Percentiles rank a stretch among this genome's conserved stretches.
Conservation (phyloP, 257 asterid species). For the Voacanga thouarsii region DNA sequence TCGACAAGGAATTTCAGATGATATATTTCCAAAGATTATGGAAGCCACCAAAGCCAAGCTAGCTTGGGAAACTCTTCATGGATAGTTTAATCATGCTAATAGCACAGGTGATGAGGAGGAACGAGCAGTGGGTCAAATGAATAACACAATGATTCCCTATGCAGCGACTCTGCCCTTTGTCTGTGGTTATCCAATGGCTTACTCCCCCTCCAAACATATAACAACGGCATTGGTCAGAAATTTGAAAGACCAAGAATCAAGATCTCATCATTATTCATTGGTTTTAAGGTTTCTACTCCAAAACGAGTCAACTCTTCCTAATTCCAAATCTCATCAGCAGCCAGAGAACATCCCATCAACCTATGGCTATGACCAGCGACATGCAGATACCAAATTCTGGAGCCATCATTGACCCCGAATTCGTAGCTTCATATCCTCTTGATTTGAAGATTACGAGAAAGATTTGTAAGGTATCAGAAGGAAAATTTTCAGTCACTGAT, state of each 20-base stretch:
- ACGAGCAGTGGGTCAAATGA: background rate
- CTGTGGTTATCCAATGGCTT: background rate
- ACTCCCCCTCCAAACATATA: background rate
- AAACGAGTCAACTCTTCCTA: background rate
- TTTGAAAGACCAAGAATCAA: background rate
- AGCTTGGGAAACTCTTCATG: constrained; percentile 10
- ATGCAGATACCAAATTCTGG: background rate
- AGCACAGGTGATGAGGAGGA: background rate
- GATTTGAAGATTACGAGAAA: constrained; percentile 7
- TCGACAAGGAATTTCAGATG: constrained; percentile 13
- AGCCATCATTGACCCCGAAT: constrained; percentile 1
- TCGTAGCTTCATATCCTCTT: background rate
- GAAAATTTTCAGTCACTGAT: constrained; percentile 56
- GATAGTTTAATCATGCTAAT: background rate
- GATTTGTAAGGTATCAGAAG: constrained; percentile 29
- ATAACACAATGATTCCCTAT: background rate
- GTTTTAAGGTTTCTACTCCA: background rate
- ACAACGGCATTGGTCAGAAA: background rate
- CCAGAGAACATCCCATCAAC: background rate
- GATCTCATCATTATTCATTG: background rate
- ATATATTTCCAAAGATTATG: background rate
- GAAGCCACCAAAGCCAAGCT: constrained; percentile 5
- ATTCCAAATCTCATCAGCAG: background rate
- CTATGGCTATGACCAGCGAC: background rate
- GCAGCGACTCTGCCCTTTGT: background rate